Evolutionary conservation across 148 eudicot species (phyloP).

Genomic region (Dianthus caryophyllus): DNA sequence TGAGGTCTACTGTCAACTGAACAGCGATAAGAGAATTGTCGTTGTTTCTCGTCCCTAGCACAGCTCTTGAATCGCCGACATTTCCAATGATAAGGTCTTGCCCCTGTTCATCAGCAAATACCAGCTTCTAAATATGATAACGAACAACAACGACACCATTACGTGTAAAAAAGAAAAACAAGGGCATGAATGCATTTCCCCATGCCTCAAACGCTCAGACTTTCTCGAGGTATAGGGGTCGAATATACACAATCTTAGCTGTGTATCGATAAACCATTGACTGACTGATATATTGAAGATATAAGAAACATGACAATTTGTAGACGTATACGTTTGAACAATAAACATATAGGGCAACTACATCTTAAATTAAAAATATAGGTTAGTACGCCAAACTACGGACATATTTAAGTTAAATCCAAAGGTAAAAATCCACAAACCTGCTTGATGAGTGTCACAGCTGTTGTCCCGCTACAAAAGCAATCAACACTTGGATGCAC

Average conservation of each 20-base stretch:
- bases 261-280: not conserved
- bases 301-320: not conserved
- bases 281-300: not conserved
- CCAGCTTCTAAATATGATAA: not conserved
- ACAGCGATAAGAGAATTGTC: slow-evolving; percentile 57
- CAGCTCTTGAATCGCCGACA: slow-evolving; percentile 90
- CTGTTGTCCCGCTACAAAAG: slow-evolving; percentile 98
- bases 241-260: not conserved
- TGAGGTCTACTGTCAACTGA: slow-evolving; percentile 95
- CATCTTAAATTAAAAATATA: not conserved
- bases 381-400: not conserved
- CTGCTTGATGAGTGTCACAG: slow-evolving; percentile 88
- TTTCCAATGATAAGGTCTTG: slow-evolving; percentile 85
- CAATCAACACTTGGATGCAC: slow-evolving; percentile 64
- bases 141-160: not conserved
- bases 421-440: slow-evolving; percentile 26
- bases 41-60: slow-evolving; percentile 68
- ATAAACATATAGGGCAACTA: not conserved
- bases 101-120: slow-evolving; percentile 41
- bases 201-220: too few relatives aligned
- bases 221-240: not conserved
- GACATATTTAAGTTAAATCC: not conserved
- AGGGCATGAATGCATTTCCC: too few relatives aligned
- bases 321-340: not conserved
- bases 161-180: too few relatives aligned